phyloP scores from a whole-genome alignment of 2,329 filamentous ascomycete species.

The Beauveria varroae region DNA sequence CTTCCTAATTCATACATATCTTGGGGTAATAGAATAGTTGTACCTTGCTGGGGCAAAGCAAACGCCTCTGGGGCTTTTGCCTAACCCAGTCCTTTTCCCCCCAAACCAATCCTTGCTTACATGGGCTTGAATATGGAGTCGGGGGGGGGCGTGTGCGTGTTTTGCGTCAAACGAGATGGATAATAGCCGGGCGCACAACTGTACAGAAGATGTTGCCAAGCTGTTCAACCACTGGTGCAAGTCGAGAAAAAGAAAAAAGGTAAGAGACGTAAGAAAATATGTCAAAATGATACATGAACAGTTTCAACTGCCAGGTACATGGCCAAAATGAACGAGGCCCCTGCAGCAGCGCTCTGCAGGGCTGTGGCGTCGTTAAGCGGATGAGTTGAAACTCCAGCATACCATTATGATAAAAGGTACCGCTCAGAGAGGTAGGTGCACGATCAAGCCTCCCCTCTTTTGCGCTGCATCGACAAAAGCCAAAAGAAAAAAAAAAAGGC shows the following conservation, averaged over 20 bases:
- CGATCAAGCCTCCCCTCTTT: background rate
- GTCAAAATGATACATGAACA: background rate
- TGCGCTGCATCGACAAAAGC: background rate
- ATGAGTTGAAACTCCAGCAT: background rate
- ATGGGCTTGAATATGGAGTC: background rate
- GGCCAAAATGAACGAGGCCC: background rate
- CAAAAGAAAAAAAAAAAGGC: background rate
- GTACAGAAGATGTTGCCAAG: background rate
- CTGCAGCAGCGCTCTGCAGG: background rate
- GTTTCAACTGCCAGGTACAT: background rate
- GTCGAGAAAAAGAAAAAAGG: background rate
- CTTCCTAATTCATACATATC: constrained; percentile 5
- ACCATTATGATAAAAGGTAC: background rate
- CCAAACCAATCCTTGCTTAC: background rate
- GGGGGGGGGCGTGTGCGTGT: background rate
- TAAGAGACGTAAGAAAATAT: background rate
- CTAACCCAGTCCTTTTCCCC: background rate
- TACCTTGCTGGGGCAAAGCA: background rate
- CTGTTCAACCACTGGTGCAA: background rate
- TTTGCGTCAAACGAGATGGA: background rate
- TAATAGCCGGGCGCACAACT: too few relatives aligned
- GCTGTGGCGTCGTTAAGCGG: background rate
- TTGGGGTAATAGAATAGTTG: background rate
- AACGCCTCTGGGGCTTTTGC: background rate
- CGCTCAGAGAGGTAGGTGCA: background rate